Conservation (phyloP, 1,284 basidiomycete genomes). For the Calocybe gambosa region DNA sequence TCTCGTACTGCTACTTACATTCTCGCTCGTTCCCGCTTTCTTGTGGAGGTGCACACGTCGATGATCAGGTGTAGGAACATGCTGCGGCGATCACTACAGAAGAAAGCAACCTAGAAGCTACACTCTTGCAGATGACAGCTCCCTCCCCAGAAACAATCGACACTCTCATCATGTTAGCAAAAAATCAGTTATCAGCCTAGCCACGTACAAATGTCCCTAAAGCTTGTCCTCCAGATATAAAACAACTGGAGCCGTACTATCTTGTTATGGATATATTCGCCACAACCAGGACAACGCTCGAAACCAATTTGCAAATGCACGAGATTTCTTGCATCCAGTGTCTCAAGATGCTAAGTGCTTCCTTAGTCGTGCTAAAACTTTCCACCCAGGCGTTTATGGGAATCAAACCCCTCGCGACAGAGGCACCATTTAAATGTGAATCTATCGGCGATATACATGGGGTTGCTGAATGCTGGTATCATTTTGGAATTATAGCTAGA, state of each 20-base stretch:
- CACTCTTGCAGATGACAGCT: background rate
- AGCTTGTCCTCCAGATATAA: background rate
- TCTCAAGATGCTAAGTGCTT: background rate
- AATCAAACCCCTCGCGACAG: background rate
- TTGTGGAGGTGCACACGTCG: background rate
- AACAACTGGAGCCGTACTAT: background rate
- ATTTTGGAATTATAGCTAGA: background rate
- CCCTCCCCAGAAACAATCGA: background rate
- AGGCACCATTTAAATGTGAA: conserved; percentile 7
- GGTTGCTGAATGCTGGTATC: conserved; percentile 1
- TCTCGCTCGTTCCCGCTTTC: background rate
- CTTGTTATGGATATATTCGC: background rate
- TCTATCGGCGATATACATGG: background rate
- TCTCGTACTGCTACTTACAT: conserved; percentile 4
- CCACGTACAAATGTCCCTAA: conserved; percentile 1
- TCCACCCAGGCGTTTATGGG: too few relatives aligned
- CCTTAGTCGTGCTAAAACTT: background rate
- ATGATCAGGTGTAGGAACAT: conserved; percentile 5
- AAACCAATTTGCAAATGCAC: background rate
- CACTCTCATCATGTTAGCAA: conserved; percentile 1
- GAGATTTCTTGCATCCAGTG: background rate
- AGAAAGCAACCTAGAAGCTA: conserved; percentile 6
- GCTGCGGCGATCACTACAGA: conserved; percentile 3
- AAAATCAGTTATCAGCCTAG: background rate
- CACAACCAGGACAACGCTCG: background rate